Conservation (phyloP, 1,284 basidiomycete genomes). For the Malassezia yamatoensis region DNA sequence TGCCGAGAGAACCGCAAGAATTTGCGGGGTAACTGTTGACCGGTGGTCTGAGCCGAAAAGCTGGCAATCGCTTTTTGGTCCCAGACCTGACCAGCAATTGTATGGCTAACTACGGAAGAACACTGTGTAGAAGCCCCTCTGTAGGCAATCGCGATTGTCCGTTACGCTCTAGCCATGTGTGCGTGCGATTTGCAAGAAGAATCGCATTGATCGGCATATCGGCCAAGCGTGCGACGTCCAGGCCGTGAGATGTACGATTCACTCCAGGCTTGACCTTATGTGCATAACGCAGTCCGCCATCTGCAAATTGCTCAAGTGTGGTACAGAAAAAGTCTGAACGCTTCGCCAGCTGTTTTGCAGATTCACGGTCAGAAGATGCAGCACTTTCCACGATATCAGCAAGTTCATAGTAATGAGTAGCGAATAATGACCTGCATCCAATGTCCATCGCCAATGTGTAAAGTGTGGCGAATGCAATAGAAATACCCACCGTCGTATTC, state of each 20-base stretch:
- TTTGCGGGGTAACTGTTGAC: neutral
- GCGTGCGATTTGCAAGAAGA: conserved; percentile 53
- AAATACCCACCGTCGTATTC: conserved; percentile 77
- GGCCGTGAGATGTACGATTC: conserved; percentile 80
- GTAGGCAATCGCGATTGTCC: neutral
- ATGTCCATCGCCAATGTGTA: conserved; percentile 69
- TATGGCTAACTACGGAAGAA: conserved; percentile 8
- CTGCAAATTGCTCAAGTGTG: conserved; percentile 1
- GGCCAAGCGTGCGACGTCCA: conserved; percentile 79
- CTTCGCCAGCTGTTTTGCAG: neutral
- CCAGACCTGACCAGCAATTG: neutral
- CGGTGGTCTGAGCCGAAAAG: conserved; percentile 5
- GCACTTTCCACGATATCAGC: conserved; percentile 57
- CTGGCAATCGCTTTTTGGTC: conserved; percentile 10
- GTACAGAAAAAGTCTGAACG: conserved; percentile 75
- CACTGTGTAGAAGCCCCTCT: conserved; percentile 1
- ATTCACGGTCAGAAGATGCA: neutral
- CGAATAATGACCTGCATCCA: conserved; percentile 73
- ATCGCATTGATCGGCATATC: conserved; percentile 66
- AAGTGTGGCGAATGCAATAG: conserved; percentile 82
- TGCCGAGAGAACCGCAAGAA: neutral
- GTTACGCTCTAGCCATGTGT: conserved; percentile 17
- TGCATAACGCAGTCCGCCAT: conserved; percentile 62
- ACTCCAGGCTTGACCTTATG: conserved; percentile 72
- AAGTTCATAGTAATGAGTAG: conserved; percentile 92